Percentiles rank a stretch among this genome's conserved stretches.
Conservation (phyloP, 306 rosid genomes). For the Cicer chorassanicum region DNA sequence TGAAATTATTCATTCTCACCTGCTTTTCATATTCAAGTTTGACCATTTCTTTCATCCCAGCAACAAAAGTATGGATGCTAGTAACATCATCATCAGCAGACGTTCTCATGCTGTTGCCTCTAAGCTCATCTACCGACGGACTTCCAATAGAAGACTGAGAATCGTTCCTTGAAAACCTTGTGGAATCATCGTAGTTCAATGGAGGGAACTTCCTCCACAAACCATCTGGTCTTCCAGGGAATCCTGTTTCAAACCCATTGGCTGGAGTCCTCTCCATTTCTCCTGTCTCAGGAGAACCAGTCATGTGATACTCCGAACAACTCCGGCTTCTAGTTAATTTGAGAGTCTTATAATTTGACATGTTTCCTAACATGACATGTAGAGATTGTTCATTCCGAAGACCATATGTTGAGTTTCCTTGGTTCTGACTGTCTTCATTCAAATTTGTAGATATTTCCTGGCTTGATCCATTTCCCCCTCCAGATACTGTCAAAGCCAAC, state of each 20-base stretch:
- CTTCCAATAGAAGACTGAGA: conserved; percentile 87
- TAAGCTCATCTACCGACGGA: conserved; percentile 62
- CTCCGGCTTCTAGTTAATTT: conserved; percentile 87
- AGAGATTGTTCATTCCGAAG: conserved; percentile 45
- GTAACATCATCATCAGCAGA: conserved; percentile 78
- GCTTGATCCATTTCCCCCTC: conserved; percentile 50
- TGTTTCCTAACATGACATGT: conserved; percentile 44
- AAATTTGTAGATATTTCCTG: conserved; percentile 57
- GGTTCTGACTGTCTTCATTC: conserved; percentile 58
- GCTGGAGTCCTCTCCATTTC: conserved; percentile 68
- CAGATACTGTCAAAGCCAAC: conserved; percentile 40
- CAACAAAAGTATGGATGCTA: conserved; percentile 84
- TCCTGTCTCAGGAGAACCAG: conserved; percentile 65
- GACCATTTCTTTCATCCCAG: conserved; percentile 92
- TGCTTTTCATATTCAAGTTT: conserved; percentile 77
- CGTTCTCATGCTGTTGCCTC: conserved; percentile 53
- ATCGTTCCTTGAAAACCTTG: conserved; percentile 62
- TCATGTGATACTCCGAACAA: conserved; percentile 61
- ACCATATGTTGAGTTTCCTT: conserved; percentile 51
- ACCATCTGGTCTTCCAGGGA: conserved; percentile 91
- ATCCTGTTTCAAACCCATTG: conserved; percentile 65
- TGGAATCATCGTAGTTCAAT: conserved; percentile 53
- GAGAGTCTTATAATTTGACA: conserved; percentile 54
- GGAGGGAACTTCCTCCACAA: conserved; percentile 58
- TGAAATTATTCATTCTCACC: conserved; percentile 59